Conservation (phyloP, 768 basidiomycete genomes). For the Termitomyces sp. region DNA sequence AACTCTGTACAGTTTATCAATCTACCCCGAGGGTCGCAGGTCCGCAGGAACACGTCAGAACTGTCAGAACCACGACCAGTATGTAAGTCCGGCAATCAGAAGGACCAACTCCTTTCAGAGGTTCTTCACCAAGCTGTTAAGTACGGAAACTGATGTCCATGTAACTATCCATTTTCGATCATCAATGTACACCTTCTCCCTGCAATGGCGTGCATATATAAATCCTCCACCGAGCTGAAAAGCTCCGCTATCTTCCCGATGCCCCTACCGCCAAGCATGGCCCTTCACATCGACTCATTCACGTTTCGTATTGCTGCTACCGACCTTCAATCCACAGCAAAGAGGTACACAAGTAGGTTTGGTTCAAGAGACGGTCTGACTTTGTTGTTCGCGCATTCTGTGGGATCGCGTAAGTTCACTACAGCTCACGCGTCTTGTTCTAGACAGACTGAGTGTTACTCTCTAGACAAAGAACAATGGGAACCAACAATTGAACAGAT, state of each 20-base stretch:
- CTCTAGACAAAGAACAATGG: slow-evolving; percentile 39
- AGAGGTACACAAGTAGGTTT: slow-evolving; percentile 15
- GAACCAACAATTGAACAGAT: slow-evolving; percentile 31
- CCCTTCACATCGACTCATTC: slow-evolving; percentile 8
- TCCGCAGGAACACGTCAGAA: slow-evolving; percentile 1
- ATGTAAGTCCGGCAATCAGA: slow-evolving; percentile 1
- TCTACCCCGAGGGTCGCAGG: neutral
- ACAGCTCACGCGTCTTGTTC: neutral
- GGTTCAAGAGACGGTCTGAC: slow-evolving; percentile 13
- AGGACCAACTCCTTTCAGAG: neutral
- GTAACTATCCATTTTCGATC: slow-evolving; percentile 3
- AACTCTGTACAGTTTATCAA: neutral
- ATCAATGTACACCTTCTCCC: slow-evolving; percentile 7
- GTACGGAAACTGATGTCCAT: neutral
- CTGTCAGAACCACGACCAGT: neutral
- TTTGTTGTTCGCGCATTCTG: slow-evolving; percentile 17
- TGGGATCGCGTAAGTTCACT: slow-evolving; percentile 18
- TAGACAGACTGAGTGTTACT: neutral
- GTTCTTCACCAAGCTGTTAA: no score
- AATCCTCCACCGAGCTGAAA: neutral
- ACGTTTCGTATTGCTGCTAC: slow-evolving; percentile 8
- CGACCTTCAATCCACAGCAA: slow-evolving; percentile 13
- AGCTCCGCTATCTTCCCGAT: neutral
- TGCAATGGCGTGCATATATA: slow-evolving; percentile 4
- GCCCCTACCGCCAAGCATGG: neutral